These are phyloP conservation scores for Leccinum disarticulatum DNA, from an alignment of 768 basidiomycete species.

Conservation along the genomic window DNA sequence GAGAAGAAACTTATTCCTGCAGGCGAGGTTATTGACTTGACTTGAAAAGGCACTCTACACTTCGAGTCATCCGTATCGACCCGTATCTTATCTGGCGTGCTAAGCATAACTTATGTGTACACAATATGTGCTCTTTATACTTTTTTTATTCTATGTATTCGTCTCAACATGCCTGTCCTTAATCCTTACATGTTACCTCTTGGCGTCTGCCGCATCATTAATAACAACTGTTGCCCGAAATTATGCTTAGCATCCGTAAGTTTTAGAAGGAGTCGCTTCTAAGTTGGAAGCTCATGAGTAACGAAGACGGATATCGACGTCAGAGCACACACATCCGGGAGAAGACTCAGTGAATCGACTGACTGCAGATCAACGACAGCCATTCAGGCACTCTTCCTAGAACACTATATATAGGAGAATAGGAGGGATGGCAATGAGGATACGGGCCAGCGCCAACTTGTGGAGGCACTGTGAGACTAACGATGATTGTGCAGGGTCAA, in stretches of 20 bases:
- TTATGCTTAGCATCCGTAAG: background rate
- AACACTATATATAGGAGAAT: slow-evolving; percentile 1
- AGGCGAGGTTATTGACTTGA: slow-evolving; percentile 34
- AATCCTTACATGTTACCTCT: background rate
- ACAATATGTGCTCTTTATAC: background rate
- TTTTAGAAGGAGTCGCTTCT: background rate
- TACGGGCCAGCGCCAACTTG: background rate
- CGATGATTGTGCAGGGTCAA: slow-evolving; percentile 21
- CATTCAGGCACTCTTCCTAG: slow-evolving; percentile 1
- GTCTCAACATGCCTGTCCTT: background rate
- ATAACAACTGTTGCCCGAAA: background rate
- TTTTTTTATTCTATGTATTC: background rate
- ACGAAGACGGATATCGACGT: background rate
- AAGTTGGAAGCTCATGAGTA: background rate
- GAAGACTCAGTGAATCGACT: background rate
- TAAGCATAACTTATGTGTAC: background rate
- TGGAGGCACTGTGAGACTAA: slow-evolving; percentile 5
- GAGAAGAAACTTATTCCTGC: slow-evolving; percentile 16
- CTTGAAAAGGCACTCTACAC: slow-evolving; percentile 15
- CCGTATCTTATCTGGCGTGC: slow-evolving; percentile 1
- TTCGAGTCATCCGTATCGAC: background rate
- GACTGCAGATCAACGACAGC: background rate
- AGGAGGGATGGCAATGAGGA: slow-evolving; percentile 5
- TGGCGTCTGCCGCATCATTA: background rate
- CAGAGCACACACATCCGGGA: background rate